These are phyloP conservation scores for Potentilla sterilis DNA, from an alignment of 306 rosid species.

Conservation along the genomic window DNA sequence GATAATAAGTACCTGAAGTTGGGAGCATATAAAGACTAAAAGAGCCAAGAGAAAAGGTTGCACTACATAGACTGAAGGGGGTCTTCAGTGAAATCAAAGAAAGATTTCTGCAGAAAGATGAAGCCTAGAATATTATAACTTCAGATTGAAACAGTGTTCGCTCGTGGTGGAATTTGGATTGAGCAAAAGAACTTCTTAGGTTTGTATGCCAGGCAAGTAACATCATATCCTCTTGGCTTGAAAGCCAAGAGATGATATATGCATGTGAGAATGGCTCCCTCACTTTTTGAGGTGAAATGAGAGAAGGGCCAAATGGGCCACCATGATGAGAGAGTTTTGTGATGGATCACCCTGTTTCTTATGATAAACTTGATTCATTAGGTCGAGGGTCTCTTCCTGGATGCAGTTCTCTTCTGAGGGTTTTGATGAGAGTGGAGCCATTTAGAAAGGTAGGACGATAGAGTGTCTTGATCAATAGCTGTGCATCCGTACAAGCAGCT, in stretches of 20 bases:
- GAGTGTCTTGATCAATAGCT: constrained; percentile 1
- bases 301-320: constrained; percentile 13
- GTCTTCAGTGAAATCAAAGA: neutral
- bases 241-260: constrained; percentile 51
- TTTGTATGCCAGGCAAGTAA: constrained; percentile 67
- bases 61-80: constrained; percentile 8
- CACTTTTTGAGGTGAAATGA: constrained; percentile 21
- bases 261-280: constrained; percentile 17
- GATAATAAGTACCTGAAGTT: constrained; percentile 26
- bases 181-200: constrained; percentile 32
- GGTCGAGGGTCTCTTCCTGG: constrained; percentile 26
- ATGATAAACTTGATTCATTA: constrained; percentile 18
- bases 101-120: constrained; percentile 21
- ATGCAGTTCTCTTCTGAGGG: constrained; percentile 39
- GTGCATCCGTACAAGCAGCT: neutral
- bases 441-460: constrained; percentile 34
- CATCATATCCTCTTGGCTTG: constrained; percentile 58
- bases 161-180: constrained; percentile 11
- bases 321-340: neutral
- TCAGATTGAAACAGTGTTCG: constrained; percentile 17
- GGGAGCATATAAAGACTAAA: constrained; percentile 23
- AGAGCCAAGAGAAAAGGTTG: constrained; percentile 11
- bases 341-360: constrained; percentile 18
- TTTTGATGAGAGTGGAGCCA: constrained; percentile 26
- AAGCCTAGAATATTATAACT: neutral